phyloP scores from a whole-genome alignment of 2,329 filamentous ascomycete genomes.

The Aspergillus sp. region DNA sequence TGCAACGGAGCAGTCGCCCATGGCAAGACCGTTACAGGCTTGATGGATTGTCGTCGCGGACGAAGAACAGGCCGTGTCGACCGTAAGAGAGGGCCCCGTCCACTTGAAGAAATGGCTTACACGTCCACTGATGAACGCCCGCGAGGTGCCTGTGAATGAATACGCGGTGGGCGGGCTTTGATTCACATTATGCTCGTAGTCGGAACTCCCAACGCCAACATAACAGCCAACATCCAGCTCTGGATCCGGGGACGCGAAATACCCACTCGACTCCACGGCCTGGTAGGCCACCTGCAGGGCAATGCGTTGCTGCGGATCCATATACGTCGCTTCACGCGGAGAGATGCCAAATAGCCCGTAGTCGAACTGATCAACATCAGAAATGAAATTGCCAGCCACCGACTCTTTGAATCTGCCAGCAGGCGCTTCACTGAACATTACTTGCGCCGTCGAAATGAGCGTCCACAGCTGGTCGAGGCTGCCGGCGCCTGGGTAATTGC shows the following conservation, averaged over 20 bases:
- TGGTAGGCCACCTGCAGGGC: conserved; percentile 13
- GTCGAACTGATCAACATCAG: conserved; percentile 32
- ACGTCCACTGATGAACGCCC: conserved; percentile 27
- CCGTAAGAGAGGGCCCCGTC: conserved; percentile 33
- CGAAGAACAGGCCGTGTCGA: conserved; percentile 32
- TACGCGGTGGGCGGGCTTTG: conserved; percentile 42
- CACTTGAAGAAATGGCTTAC: conserved; percentile 51
- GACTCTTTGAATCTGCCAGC: conserved; percentile 23
- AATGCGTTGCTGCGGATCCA: conserved; percentile 17
- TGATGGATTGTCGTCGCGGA: conserved; percentile 15
- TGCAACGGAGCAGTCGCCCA: conserved; percentile 7
- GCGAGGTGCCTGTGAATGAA: conserved; percentile 30
- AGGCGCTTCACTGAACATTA: conserved; percentile 35
- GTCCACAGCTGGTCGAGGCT: conserved; percentile 31
- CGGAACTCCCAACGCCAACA: conserved; percentile 37
- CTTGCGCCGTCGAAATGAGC: conserved; percentile 24
- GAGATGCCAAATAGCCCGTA: conserved; percentile 34
- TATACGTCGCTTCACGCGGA: conserved; percentile 3
- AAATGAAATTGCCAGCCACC: conserved; percentile 30
- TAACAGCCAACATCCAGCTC: conserved; percentile 41
- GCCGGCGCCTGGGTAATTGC: conserved; percentile 40
- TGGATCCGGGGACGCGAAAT: neutral
- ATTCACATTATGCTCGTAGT: conserved; percentile 48
- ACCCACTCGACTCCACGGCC: conserved; percentile 13
- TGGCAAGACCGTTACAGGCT: neutral